These are phyloP conservation scores for Trichophyton simii DNA, from an alignment of 2,329 filamentous ascomycete species.

Conservation along the genomic window DNA sequence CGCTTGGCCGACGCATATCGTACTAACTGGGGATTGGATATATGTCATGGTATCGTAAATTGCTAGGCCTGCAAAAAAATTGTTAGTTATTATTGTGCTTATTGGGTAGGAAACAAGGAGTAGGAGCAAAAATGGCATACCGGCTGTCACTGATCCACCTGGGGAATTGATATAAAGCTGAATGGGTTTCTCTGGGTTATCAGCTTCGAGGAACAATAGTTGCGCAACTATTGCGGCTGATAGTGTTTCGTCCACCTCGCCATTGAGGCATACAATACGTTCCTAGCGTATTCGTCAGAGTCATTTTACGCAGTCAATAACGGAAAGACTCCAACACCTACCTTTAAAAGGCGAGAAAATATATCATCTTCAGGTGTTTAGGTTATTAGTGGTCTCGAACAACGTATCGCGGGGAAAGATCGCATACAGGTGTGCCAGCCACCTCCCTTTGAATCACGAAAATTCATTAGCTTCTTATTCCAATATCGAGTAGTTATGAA, in stretches of 20 bases:
- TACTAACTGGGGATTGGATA: slow-evolving; percentile 82
- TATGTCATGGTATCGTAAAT: slow-evolving; percentile 99
- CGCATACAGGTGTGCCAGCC: slow-evolving; percentile 65
- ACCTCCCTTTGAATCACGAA: slow-evolving; percentile 43
- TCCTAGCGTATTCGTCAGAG: slow-evolving; percentile 42
- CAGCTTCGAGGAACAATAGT: slow-evolving; percentile 93
- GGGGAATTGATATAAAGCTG: slow-evolving; percentile 97
- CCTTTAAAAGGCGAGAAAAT: slow-evolving; percentile 67
- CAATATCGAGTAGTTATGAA: not conserved
- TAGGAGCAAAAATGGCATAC: slow-evolving; percentile 23
- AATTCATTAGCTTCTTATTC: not conserved
- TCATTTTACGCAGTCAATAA: not conserved
- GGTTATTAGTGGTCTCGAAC: slow-evolving; percentile 17
- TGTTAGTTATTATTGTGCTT: not conserved
- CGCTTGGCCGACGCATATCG: slow-evolving; percentile 87
- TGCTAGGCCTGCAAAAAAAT: slow-evolving; percentile 41
- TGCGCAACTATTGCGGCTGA: slow-evolving; percentile 94
- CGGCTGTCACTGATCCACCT: slow-evolving; percentile 80
- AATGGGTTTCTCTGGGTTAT: slow-evolving; percentile 87
- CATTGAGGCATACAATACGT: slow-evolving; percentile 88
- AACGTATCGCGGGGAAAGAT: not conserved
- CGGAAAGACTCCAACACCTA: slow-evolving; percentile 22
- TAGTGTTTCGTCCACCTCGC: slow-evolving; percentile 75
- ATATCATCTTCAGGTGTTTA: slow-evolving; percentile 53
- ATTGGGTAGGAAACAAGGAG: not conserved